phyloP scores from a whole-genome alignment of 768 basidiomycete genomes.

The Tricholomella constricta region DNA sequence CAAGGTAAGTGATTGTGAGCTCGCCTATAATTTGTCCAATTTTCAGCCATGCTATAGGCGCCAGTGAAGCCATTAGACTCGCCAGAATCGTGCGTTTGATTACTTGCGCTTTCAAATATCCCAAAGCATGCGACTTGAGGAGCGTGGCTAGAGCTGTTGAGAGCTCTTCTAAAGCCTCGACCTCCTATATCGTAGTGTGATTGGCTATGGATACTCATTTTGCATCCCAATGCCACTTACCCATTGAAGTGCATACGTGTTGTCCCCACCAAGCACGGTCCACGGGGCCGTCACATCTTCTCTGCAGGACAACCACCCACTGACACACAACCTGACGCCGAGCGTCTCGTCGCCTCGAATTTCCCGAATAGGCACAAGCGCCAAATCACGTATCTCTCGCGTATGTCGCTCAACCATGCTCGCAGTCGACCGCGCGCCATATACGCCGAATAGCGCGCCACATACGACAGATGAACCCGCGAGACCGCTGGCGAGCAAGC shows the following conservation, averaged over 20 bases:
- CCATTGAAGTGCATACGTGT: conserved; percentile 61
- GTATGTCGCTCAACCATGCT: conserved; percentile 53
- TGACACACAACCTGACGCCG: conserved; percentile 53
- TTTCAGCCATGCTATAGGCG: conserved; percentile 51
- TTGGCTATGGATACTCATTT: background rate
- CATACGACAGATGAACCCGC: conserved; percentile 58
- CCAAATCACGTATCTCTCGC: conserved; percentile 53
- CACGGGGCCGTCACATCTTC: conserved; percentile 55
- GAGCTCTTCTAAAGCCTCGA: conserved; percentile 51
- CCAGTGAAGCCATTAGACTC: conserved; percentile 47
- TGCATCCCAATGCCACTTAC: conserved; percentile 31
- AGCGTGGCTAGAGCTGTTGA: conserved; percentile 47
- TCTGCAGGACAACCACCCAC: conserved; percentile 50
- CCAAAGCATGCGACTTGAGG: conserved; percentile 50
- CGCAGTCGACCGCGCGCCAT: conserved; percentile 51
- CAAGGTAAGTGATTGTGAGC: conserved; percentile 4
- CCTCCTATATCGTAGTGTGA: conserved; percentile 42
- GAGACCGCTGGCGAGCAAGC: conserved; percentile 52
- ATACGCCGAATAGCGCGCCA: conserved; percentile 59
- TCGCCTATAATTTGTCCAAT: conserved; percentile 56
- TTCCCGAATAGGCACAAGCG: conserved; percentile 46
- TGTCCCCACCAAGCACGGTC: conserved; percentile 50
- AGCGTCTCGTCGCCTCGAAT: conserved; percentile 44
- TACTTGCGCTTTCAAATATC: conserved; percentile 49
- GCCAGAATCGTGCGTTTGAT: conserved; percentile 55